phyloP scores from a whole-genome alignment of 2,329 filamentous ascomycete species.

The Stagonosporopsis tanaceti region DNA sequence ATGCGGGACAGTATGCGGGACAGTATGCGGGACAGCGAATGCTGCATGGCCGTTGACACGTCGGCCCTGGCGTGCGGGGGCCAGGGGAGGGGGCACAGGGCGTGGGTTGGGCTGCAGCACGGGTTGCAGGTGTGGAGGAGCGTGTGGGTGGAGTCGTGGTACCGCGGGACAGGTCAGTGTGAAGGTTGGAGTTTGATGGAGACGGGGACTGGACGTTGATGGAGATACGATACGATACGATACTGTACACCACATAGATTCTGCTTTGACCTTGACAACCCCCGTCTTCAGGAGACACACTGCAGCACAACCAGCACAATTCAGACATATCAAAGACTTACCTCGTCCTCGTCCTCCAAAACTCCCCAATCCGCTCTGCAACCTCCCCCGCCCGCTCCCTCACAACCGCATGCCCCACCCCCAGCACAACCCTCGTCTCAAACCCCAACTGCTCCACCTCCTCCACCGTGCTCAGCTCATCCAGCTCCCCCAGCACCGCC shows the following conservation, averaged over 20 bases:
- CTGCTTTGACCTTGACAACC: no score
- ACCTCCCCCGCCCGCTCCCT: slow-evolving; percentile 51
- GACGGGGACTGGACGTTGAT: no score
- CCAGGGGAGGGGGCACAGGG: background rate
- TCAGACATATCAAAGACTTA: no score
- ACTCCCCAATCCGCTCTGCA: slow-evolving; percentile 40
- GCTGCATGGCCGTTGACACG: slow-evolving; percentile 42
- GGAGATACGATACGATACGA: no score
- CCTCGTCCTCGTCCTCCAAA: slow-evolving; percentile 23
- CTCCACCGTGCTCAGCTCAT: slow-evolving; percentile 45
- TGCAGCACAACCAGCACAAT: no score
- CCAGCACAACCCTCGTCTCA: slow-evolving; percentile 49
- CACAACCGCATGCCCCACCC: slow-evolving; percentile 53
- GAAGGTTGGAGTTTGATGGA: background rate
- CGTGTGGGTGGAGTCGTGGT: slow-evolving; percentile 6
- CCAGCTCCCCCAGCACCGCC: slow-evolving; percentile 49
- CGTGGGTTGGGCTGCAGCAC: background rate
- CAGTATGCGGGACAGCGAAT: slow-evolving; percentile 45
- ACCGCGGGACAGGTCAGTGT: background rate
- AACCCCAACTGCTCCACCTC: slow-evolving; percentile 48
- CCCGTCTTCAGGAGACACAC: no score
- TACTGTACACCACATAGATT: no score
- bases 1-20: no score
- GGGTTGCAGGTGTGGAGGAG: slow-evolving; percentile 1
- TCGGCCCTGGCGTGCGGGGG: slow-evolving; percentile 30